Evolutionary conservation across 192 early-diverging fungal genomes (phyloP).

Genomic region (Coemansia sp.): DNA sequence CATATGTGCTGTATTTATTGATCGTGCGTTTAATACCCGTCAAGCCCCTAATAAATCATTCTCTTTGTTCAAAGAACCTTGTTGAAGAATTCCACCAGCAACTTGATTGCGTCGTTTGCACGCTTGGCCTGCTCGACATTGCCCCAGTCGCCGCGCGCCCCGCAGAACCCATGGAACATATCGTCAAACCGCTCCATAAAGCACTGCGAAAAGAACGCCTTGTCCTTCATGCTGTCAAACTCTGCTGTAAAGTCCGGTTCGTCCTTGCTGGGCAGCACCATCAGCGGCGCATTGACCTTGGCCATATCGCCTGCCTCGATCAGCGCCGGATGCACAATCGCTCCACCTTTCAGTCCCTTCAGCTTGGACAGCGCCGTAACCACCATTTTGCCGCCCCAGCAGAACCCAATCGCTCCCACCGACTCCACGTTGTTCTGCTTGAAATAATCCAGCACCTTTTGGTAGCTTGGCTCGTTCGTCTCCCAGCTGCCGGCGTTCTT

Average conservation of each 20-base stretch:
- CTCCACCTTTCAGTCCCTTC: slow-evolving; percentile 53
- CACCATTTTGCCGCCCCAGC: slow-evolving; percentile 69
- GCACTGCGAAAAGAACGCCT: slow-evolving; percentile 56
- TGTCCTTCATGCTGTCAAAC: slow-evolving; percentile 42
- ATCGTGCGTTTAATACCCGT: no score
- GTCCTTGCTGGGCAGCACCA: slow-evolving; percentile 64
- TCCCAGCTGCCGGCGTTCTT: slow-evolving; percentile 32
- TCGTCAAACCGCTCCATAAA: slow-evolving; percentile 60
- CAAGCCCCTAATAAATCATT: no score
- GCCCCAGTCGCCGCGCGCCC: slow-evolving; percentile 60
- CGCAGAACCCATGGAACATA: slow-evolving; percentile 60
- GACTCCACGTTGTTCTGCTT: slow-evolving; percentile 52
- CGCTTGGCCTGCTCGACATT: slow-evolving; percentile 48
- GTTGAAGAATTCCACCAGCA: slow-evolving; percentile 56
- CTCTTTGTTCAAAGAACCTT: slow-evolving; percentile 18
- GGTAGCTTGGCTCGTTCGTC: slow-evolving; percentile 16
- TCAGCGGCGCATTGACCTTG: slow-evolving; percentile 59
- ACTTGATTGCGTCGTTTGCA: slow-evolving; percentile 56
- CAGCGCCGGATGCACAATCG: slow-evolving; percentile 68
- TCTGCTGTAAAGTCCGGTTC: slow-evolving; percentile 49
- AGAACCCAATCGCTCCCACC: slow-evolving; percentile 64
- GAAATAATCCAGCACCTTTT: slow-evolving; percentile 12
- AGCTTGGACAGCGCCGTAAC: slow-evolving; percentile 52
- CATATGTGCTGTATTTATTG: slow-evolving; percentile 6
- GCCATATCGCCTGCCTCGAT: slow-evolving; percentile 53